phyloP scores from a whole-genome alignment of 2,329 filamentous ascomycete species.

The Exserohilum turcica region DNA sequence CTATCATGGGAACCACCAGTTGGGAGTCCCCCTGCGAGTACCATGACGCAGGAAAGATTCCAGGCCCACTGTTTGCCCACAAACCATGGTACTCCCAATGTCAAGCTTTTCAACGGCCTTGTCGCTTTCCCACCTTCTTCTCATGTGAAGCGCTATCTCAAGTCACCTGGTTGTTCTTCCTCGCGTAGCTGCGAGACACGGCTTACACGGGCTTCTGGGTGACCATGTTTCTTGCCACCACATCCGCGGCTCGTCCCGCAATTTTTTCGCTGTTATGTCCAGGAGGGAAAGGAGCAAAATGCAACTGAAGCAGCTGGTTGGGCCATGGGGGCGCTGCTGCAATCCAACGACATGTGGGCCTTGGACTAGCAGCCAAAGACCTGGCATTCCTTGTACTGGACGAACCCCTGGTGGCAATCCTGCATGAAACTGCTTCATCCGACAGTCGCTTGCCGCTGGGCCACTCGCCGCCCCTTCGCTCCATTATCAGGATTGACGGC shows the following conservation, averaged over 20 bases:
- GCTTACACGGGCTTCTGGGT: constrained; percentile 2
- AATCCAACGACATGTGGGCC: constrained; percentile 14
- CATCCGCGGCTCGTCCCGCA: constrained; percentile 32
- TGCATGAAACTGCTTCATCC: constrained; percentile 21
- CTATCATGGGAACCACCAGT: constrained; percentile 16
- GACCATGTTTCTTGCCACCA: background rate
- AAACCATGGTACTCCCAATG: background rate
- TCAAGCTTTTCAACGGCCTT: background rate
- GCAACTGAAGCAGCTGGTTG: background rate
- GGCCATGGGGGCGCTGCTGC: background rate
- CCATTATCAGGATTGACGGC: constrained; percentile 18
- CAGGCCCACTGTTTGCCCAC: background rate
- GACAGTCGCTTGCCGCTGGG: constrained; percentile 11
- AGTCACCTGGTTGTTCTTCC: background rate
- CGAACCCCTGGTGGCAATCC: constrained; percentile 5
- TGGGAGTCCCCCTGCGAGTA: constrained; percentile 5
- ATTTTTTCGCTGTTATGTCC: constrained; percentile 13
- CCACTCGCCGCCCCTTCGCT: constrained; percentile 16
- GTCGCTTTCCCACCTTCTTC: background rate
- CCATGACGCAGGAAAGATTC: background rate
- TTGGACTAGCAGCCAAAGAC: constrained; percentile 8
- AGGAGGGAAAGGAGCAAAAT: constrained; percentile 11
- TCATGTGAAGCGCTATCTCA: background rate
- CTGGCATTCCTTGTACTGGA: constrained; percentile 1
- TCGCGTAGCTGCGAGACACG: background rate